Base-by-base conservation (phyloP, 2,329 filamentous ascomycete genomes). In the Trichoderma gracile region DNA sequence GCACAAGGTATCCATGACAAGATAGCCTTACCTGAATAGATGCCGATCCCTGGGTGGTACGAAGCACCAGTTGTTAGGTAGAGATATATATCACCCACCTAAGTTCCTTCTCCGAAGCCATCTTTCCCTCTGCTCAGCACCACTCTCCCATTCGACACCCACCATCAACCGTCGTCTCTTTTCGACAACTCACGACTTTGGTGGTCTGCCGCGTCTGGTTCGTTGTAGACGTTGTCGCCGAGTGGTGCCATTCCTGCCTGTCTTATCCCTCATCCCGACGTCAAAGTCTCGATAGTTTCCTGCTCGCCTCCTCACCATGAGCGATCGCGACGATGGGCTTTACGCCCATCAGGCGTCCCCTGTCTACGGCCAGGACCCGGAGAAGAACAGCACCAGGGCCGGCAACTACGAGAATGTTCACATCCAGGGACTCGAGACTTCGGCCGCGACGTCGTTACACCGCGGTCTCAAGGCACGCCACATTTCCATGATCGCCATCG, bases 401-500 rank as follows among this genome's bases (percentile, higher is more conserved):
- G 38, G 54, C 25, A 46, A 65, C 25, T 66, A 60, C 52, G 65
- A 68, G 3, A 30, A 74, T 65, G 67, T 75, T 49, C 77, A 77
- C 67, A 78, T 83, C 68, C 78, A 78, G 52, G 81, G 81, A 67
- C 73, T 83, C 67, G 81, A 83, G 78, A 83, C 81, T 17, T 78
- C 77, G 58, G 72, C 76, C 33, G 79, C 81, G 67, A 82, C 80
- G 54, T 74, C 75, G 68, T 78, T 84, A 63, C 81, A 82, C 65
- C 79, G 81, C n/a, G 82, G 81, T 25, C 80, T 84, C 69, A 81
- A 83, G 73, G 80, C 82, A 21, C 81, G 82, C 10, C 82, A 84
- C 74, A 84, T 84, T 71, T 82, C 80, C 72, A 84, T 84, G 82
- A 84, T 84, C 76, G 89, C 89, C 69, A 89, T 92, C 65, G 89